A percentile compares a stretch with the other conserved stretches of the same genome.
Evolutionary conservation across 2,329 filamentous ascomycete genomes (phyloP).

Genomic region (Monilinia aucupariae): DNA sequence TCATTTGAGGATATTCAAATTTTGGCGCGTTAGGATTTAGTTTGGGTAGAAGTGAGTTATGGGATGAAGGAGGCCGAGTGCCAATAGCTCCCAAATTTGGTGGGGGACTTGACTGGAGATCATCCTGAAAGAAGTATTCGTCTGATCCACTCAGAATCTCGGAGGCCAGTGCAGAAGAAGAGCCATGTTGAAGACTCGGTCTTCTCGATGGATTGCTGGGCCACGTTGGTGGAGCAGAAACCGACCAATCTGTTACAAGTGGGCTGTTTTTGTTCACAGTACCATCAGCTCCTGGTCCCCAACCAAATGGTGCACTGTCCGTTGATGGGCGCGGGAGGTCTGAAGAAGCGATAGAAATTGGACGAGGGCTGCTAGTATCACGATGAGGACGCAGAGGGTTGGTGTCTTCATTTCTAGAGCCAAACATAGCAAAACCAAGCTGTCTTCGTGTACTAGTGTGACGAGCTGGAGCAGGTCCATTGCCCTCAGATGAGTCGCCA

Average conservation of each 20-base stretch:
- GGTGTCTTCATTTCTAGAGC: conserved; percentile 44
- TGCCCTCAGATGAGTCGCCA: conserved; percentile 29
- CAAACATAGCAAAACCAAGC: conserved; percentile 41
- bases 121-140: conserved; percentile 55
- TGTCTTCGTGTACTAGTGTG: conserved; percentile 26
- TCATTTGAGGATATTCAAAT: conserved; percentile 52
- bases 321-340: conserved; percentile 73
- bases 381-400: conserved; percentile 44
- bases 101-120: conserved; percentile 49
- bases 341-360: conserved; percentile 62
- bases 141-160: conserved; percentile 59
- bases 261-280: conserved; percentile 48
- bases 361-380: conserved; percentile 56
- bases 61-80: conserved; percentile 56
- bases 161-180: conserved; percentile 57
- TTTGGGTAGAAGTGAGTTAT: conserved; percentile 48
- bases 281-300: conserved; percentile 43
- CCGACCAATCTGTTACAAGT: conserved; percentile 49
- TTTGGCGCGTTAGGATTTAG: conserved; percentile 87
- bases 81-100: conserved; percentile 67
- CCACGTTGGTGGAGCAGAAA: conserved; percentile 50
- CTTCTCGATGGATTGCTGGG: conserved; percentile 73
- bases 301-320: conserved; percentile 72
- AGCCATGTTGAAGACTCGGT: conserved; percentile 73
- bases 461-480: conserved; percentile 33